Base-by-base conservation (phyloP, 805 yeast genomes). In the Sugiyamaella smithiae region DNA sequence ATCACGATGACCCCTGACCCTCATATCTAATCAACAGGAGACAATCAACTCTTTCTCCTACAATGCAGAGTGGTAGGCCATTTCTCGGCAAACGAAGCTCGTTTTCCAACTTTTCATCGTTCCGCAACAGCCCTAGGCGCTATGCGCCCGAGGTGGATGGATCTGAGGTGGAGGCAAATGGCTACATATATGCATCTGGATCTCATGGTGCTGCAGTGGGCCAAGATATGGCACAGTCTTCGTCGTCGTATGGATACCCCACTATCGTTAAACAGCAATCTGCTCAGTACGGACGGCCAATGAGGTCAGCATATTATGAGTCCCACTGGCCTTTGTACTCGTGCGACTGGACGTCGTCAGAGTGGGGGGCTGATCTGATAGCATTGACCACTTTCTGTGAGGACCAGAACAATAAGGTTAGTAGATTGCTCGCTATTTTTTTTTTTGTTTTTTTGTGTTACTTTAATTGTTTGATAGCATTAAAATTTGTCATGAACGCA, bases 341-440 rank as follows among this genome's bases (percentile, higher is more conserved):
- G 4, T 64, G 73, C 26, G 84, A 78, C 52, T 81, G 86, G 86
- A 57, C 77, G 4, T 52, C 54, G 20, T 54, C 68, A n/a, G 55
- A 52, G 3, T 55, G 57, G 7, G 71, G 70, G 1, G 51, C 60
- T 8, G 82, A 81, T 6, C 68, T 74, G 41, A 66, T 86, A 5
- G 93, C 88, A 0, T 62, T 84, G n/a, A 75, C 83, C n/a, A 77
- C 96, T 0, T 88, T 81, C 62, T 77, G 85, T 50, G 97, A 90
- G 64, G 95, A 88, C 44, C 70, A 80, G 23, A 70, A 74, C 35
- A 90, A 90, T 66, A 78, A 78, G 55, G 63, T 89, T 25, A 32
- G 50, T 46, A n/a, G 12, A n/a, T n/a, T n/a, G n/a, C n/a, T n/a
- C n/a, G n/a, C n/a, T n/a, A n/a, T n/a, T n/a, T n/a, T n/a, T 26